Base-by-base conservation (phyloP, 1,139 yeast genomes). In the Arxiozyma heterogenica region DNA sequence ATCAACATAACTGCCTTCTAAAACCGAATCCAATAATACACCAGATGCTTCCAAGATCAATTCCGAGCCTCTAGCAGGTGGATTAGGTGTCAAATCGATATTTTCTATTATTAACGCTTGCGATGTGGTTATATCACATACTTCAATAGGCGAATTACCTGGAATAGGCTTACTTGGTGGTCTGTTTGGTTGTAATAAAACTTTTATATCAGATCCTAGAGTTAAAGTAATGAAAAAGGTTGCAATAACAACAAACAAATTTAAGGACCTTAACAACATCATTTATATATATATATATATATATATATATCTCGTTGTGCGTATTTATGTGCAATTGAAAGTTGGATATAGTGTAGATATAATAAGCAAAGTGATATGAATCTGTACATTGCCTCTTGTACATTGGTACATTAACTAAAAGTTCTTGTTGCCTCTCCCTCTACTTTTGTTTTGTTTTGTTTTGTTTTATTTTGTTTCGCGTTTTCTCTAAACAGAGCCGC, bases 1-100 rank as follows among this genome's bases (percentile, higher is more conserved):
- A 59, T 89, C 96, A 52, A 93, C 95, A 66, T 90, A 93, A 0
- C 98, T 88, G 43, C 98, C 98, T 44, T 82, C 93, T 46, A 71
- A 80, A 49, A 94, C 74, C 21, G 75, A 76, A 54, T 78, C 69
- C 44, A 75, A 63, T 57, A 91, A 72, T 50, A 67, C 68, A 1
- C 96, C 98, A 20, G 74, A 69, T 4, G 96, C 98, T 30, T 77
- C 69, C 58, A 94, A 81, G 18, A 95, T 86, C 67, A 93, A 75
- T 65, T 88, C 86, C 48, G 75, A 73, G 22, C 97, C 98, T 63
- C 89, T 82, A 49, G 67, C 75, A 2, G 98, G 98, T 9, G 98
- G 98, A 66, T 88, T 88, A 52, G 98, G 98, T 44, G 74, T 69
- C 57, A 93, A 70, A 49, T 74, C 75, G 30, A 93, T 81, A 48